Evolutionary conservation across 2,329 filamentous ascomycete species (phyloP), one percentile per base, ranked within the genome.

Genomic region (Diaporthe ilicicola): DNA sequence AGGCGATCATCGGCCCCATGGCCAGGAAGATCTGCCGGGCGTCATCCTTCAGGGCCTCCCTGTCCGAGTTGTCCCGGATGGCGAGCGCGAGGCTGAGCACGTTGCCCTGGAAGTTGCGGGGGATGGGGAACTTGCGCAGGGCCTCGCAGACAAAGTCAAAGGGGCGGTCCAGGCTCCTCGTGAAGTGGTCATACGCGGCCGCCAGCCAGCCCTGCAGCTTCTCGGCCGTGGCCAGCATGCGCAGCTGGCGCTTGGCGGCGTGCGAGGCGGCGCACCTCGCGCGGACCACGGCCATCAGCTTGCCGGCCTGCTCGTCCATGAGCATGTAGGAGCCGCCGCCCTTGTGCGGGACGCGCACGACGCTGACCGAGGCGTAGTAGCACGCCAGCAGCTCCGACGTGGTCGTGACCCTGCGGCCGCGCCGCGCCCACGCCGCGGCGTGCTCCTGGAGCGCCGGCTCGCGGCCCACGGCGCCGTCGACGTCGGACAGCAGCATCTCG

Each of bases 291-390:
- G 9, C 59, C 59, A 64, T 64, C 27, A 64, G 59, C 29, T 50
- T 64, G 2, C 59, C 59, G 10, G 44, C 59, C 59, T 64, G 59
- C 59, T 37, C n/a, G 29, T 64, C 59, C 59, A 64, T 64, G 19
- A 22, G 42, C 59, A 64, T 64, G 59, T 64, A 64, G 19, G 59
- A 64, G 19, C 59, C 59, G 19, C 59, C 59, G 17, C 59, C 59
- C 59, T 50, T 64, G 44, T 64, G 59, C 44, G 59, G 59, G 2
- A 64, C 59, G n/a, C 59, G 59, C n/a, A 64, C 44, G 12, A 64
- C 59, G 59, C 59, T 64, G 2, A 64, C 59, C 0, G 59, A 64
- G 3, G 59, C 59, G 4, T 64, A 64, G 27, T 64, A 64, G 13
- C 59, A 64, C 2, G 29, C 59, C 59, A 64, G 59, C 59, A 64